Base-by-base conservation (phyloP, 495 filamentous ascomycete genomes). In the Penicillium soppii region DNA sequence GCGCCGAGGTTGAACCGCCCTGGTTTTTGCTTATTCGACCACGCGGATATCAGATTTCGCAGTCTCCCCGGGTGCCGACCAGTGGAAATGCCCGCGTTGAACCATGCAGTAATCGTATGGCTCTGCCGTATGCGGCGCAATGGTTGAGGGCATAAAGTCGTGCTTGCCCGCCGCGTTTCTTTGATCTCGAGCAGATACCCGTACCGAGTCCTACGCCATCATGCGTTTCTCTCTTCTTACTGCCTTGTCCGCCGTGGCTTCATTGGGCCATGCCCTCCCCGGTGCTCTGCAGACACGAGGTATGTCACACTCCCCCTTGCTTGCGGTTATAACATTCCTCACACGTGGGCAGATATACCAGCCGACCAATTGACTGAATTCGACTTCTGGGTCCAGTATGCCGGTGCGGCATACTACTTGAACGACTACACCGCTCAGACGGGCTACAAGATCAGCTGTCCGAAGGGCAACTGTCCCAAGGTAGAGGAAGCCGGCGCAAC, bases 311-410 rank as follows among this genome's bases (percentile, higher is more conserved):
- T 15, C 17, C 20, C 22, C 27, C n/a, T 17, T n/a, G 15, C 20
- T 16, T 23, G 12, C 21, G 13, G 25, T 2, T 23, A 38, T 13
- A 3, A 30, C 9, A 21, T 16, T 16, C 30, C 49, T 65, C 12
- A 52, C 39, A 9, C 8, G 15, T 6, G 4, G 5, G 1, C 32
- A 71, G 68, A 66, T 27, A 43, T 71, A 10, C 36, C 76, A 0
- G 13, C 59, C 0, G 52, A 53, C 1, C 63, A 78, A 25, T 61
- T 84, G n/a, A 46, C 61, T 21, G 71, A 76, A 15, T 73, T 90
- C 45, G 55, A 77, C 13, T 78, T 87, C 56, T 86, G 78, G 66
- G 77, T 81, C n/a, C 82, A 91, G 63, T 91, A 84, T 65, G 74
- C 86, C 1, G 82, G 73, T 0, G 83, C 86, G 0, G 62, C 81